Evolutionary conservation across 345 rosid genomes (phyloP), one percentile per base, ranked within the genome.

Genomic region (Moricandia arvensis): DNA sequence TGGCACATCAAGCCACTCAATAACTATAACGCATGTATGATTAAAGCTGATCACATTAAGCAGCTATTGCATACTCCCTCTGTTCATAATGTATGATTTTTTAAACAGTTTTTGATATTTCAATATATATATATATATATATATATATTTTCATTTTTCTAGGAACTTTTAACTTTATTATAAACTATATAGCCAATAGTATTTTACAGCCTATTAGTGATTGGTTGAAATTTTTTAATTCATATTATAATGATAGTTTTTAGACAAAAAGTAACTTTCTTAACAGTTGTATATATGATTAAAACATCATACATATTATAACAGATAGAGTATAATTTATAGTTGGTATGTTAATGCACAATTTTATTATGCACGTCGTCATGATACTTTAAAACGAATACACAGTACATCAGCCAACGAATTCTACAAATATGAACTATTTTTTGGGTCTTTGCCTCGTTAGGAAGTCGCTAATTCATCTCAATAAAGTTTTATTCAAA

Each of bases 401-500:
- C 41, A n/a, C 17, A 30, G 21, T 7, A 31, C 6, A 59, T 8
- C 21, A 60, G 64, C 17, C 24, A 30, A 2, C 12, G 62, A 12
- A 30, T n/a, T n/a, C 12, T 59, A n/a, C 4, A 59, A 6, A 6
- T 29, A 29, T 59, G 16, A 71, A 47, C 15, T 24, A 12, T n/a
- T n/a, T 54, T 10, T 53, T 63, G 55, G 58, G 65, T 5, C 26
- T 26, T 65, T 21, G 33, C 59, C 66, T 64, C 45, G 24, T 66
- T 59, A 59, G 37, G 51, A 35, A 54, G 55, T 75, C 53, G 49
- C 35, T n/a, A 11, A 31, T 59, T 60, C 59, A 67, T 45, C 79
- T 49, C 53, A 47, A 31, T 13, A 3, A 7, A 51, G n/a, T 17
- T 65, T 49, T 27, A 69, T 49, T 67, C 43, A 18, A 13, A 68